A percentile compares a stretch with the other conserved stretches of the same genome.
phyloP scores from a whole-genome alignment of 495 filamentous ascomycete genomes.

The Astrothelium macrocarpum region DNA sequence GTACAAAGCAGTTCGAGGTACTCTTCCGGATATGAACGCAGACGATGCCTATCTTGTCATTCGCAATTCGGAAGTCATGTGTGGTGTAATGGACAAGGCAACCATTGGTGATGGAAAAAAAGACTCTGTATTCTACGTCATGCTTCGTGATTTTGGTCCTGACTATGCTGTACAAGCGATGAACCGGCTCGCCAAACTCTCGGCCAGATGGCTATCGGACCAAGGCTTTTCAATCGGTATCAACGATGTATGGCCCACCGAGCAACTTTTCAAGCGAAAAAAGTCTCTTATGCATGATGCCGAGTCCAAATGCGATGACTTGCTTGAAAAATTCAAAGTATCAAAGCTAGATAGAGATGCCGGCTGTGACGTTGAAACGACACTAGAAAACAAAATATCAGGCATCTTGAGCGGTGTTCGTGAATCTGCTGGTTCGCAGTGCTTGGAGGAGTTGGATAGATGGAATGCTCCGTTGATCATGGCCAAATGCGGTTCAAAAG shows the following conservation, averaged over 20 bases:
- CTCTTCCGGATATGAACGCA: constrained; percentile 60
- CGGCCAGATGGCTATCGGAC: constrained; percentile 76
- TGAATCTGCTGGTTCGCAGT: constrained; percentile 80
- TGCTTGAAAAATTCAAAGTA: constrained; percentile 71
- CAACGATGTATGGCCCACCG: constrained; percentile 78
- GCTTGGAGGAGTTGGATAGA: constrained; percentile 78
- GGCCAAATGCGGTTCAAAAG: constrained; percentile 93
- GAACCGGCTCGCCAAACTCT: constrained; percentile 87
- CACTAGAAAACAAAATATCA: constrained; percentile 81
- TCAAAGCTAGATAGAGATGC: constrained; percentile 72
- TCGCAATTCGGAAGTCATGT: constrained; percentile 96
- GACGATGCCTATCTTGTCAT: constrained; percentile 86
- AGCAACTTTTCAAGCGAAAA: constrained; percentile 57
- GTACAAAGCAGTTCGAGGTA: constrained; percentile 47
- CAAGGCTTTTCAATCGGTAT: constrained; percentile 96
- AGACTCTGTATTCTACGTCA: constrained; percentile 92
- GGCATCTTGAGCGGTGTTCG: constrained; percentile 86
- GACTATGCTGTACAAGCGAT: constrained; percentile 81
- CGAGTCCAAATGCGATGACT: constrained; percentile 68
- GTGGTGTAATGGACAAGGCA: constrained; percentile 94
- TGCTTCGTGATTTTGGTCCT: constrained; percentile 87
- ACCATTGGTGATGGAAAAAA: constrained; percentile 95
- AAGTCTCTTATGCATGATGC: constrained; percentile 64
- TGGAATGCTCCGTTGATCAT: constrained; percentile 93
- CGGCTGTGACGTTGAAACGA: constrained; percentile 83